Conservation (phyloP, 306 rosid species). For the Fragaria iinumae region DNA sequence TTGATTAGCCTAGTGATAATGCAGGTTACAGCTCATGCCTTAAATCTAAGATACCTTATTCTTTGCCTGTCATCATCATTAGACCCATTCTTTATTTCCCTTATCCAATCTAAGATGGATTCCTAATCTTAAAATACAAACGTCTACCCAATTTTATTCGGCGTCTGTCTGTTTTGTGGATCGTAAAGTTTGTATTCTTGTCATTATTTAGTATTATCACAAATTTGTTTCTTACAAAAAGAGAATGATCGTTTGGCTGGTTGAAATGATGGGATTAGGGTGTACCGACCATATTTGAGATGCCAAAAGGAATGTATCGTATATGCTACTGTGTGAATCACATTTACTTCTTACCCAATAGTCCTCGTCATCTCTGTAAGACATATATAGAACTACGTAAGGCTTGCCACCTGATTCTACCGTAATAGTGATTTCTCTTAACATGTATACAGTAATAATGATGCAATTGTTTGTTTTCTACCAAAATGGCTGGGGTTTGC, state of each 20-base stretch:
- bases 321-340: background rate
- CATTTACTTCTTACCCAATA: background rate
- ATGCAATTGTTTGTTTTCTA: too few relatives aligned
- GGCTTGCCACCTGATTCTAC: too few relatives aligned
- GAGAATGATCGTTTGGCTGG: background rate
- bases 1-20: background rate
- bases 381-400: too few relatives aligned
- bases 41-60: background rate
- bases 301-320: background rate
- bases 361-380: too few relatives aligned
- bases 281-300: background rate
- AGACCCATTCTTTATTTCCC: background rate
- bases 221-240: background rate
- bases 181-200: background rate
- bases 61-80: background rate
- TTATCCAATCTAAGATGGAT: background rate
- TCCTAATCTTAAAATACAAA: background rate
- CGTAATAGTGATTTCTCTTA: too few relatives aligned
- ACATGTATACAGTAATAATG: too few relatives aligned
- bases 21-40: slow-evolving; percentile 5
- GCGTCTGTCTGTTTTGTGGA: background rate
- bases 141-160: background rate
- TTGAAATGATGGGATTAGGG: background rate
- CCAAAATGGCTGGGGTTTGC: too few relatives aligned
- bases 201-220: background rate